These are phyloP conservation scores for Candida tunisiensis DNA, from an alignment of 1,139 yeast genomes.

Conservation along the genomic window DNA sequence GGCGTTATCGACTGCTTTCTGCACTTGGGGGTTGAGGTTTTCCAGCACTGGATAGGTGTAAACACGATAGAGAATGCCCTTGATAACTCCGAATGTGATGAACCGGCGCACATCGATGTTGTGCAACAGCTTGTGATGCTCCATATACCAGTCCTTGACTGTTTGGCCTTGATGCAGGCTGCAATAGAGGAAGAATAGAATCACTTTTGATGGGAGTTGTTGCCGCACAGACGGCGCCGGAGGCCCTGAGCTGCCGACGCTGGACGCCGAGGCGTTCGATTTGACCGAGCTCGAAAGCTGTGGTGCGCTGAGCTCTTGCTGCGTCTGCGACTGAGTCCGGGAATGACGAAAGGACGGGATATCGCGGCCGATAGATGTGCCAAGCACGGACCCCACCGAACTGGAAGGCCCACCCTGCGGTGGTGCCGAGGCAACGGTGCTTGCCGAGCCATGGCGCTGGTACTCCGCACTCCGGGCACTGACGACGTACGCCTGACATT, in stretches of 20 bases:
- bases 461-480: no score
- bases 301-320: no score
- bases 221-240: no score
- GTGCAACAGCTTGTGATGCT: conserved; percentile 38
- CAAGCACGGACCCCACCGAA: no score
- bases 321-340: no score
- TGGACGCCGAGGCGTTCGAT: neutral
- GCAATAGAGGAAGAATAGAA: conserved; percentile 59
- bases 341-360: no score
- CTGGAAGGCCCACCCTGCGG: no score
- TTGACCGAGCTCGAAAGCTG: no score
- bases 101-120: conserved; percentile 73
- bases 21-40: neutral
- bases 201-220: no score
- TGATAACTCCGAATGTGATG: conserved; percentile 69
- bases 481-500: conserved; percentile 78
- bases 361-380: no score
- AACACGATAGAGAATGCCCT: conserved; percentile 70
- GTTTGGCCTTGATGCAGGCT: conserved; percentile 67
- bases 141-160: conserved; percentile 65
- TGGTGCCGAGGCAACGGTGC: neutral
- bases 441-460: conserved; percentile 1
- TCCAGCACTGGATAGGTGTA: conserved; percentile 48
- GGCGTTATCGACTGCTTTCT: neutral
- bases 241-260: neutral